Base-by-base conservation (phyloP, 1,284 basidiomycete species). In the Cystobasidium sp. region DNA sequence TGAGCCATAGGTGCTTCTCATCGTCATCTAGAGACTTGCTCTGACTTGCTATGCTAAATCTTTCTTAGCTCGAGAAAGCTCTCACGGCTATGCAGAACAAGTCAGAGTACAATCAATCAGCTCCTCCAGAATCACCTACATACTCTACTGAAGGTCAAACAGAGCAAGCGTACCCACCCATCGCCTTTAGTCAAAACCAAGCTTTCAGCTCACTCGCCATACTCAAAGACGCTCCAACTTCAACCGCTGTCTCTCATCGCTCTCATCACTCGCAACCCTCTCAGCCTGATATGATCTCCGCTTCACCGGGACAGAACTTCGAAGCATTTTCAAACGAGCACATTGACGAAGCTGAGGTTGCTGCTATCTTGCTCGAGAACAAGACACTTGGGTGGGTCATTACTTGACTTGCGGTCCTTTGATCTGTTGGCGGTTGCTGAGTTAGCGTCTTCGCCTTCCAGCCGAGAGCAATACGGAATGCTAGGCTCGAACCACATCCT, bases 341-440 rank as follows among this genome's bases (percentile, higher is more conserved):
- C n/a, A 63, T 63, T 10, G 61, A 63, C 24, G 61, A 63, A 63
- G 61, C 61, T 2, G 61, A 63, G 24, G 61, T 63, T 12, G 61
- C 61, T 8, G 61, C 61, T 44, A 63, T 63, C 10, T n/a, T 63
- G 16, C 61, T 63, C 3, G 61, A 63, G 44, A 63, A 63, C 46
- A 63, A 63, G 24, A 63, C 61, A 22, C 37, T 63, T 6, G 61
- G 61, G 61, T 63, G 46, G 31, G 61, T 18, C 39, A n/a, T n/a
- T 43, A 22, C 20, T 41, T 49, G 7, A 31, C 20, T 6, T 22
- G 12, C 16, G 61, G n/a, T 47, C n/a, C 1, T 7, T 3, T 24
- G 18, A 47, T 6, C 14, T 14, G n/a, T n/a, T 46, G 44, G 47
- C 16, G 7, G 6, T 16, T 1, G 37, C 31, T 24, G 20, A 31